Evolutionary conservation across 306 rosid species (phyloP).

Genomic region (Vachellia pachyceras): DNA sequence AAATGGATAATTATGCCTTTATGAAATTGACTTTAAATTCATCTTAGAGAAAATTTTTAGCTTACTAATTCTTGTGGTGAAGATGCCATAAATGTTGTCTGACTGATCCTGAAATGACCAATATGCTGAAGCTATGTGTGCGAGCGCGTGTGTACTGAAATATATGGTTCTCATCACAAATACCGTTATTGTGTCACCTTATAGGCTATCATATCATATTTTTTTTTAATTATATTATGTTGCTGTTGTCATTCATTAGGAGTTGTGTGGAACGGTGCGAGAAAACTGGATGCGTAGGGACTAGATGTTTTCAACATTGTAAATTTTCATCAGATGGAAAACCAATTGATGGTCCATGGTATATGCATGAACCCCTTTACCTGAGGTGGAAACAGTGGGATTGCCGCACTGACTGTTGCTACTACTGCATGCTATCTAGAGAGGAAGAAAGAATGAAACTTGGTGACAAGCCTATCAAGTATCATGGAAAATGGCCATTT

Average conservation of each 20-base stretch:
- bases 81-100: not conserved
- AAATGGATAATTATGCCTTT: not conserved
- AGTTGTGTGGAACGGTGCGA: conserved; percentile 79
- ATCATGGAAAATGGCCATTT: conserved; percentile 97
- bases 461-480: conserved; percentile 80
- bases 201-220: conserved; percentile 6
- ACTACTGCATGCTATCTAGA: conserved; percentile 87
- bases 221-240: not conserved
- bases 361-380: conserved; percentile 92
- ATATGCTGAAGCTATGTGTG: not conserved
- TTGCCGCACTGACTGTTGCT: conserved; percentile 87
- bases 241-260: conserved; percentile 42
- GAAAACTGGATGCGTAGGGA: conserved; percentile 88
- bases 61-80: not conserved
- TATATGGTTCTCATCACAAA: not conserved
- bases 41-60: not conserved
- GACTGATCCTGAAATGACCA: not conserved
- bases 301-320: conserved; percentile 92
- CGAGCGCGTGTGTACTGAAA: not conserved
- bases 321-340: conserved; percentile 97
- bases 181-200: conserved; percentile 10
- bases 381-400: conserved; percentile 98
- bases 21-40: not conserved
- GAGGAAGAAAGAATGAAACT: conserved; percentile 84
- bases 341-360: conserved; percentile 98